Evolutionary conservation across 2,329 filamentous ascomycete genomes (phyloP).

Genomic region (Colletotrichum godetiae): DNA sequence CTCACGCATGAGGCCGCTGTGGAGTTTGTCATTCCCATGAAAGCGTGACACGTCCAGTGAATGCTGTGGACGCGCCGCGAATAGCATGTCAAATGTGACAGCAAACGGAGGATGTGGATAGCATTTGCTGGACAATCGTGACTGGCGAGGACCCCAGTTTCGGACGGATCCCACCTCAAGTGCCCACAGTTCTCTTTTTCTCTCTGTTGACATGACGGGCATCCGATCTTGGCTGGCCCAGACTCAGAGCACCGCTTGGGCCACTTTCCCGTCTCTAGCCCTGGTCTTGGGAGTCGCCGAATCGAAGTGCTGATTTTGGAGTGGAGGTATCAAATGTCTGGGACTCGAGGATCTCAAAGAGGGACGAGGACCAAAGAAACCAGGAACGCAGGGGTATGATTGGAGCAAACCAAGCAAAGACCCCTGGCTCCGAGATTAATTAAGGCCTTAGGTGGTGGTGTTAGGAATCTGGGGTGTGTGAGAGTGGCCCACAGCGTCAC

Average conservation of each 20-base stretch:
- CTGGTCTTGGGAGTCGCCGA: neutral
- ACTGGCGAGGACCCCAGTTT: neutral
- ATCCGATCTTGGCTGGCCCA: neutral
- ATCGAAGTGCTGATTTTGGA: neutral
- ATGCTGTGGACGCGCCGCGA: conserved; percentile 5
- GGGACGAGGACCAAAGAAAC: neutral
- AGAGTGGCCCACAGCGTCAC: neutral
- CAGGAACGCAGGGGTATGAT: conserved; percentile 2
- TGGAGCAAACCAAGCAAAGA: conserved; percentile 14
- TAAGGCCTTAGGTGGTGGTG: conserved; percentile 26
- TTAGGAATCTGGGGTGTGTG: conserved; percentile 31
- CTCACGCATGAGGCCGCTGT: neutral
- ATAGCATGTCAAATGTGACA: conserved; percentile 17
- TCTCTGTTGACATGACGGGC: conserved; percentile 8
- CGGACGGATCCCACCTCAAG: conserved; percentile 5
- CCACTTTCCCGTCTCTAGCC: conserved; percentile 5
- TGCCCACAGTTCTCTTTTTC: neutral
- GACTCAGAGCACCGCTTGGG: neutral
- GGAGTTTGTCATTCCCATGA: neutral
- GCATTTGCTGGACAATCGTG: neutral
- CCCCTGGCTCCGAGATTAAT: conserved; percentile 23
- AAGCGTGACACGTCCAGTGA: conserved; percentile 4
- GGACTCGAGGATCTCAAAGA: conserved; percentile 1
- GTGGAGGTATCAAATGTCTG: conserved; percentile 1
- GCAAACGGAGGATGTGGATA: neutral